phyloP scores from a whole-genome alignment of 2,329 filamentous ascomycete species.

The Xylariaceae sp. region DNA sequence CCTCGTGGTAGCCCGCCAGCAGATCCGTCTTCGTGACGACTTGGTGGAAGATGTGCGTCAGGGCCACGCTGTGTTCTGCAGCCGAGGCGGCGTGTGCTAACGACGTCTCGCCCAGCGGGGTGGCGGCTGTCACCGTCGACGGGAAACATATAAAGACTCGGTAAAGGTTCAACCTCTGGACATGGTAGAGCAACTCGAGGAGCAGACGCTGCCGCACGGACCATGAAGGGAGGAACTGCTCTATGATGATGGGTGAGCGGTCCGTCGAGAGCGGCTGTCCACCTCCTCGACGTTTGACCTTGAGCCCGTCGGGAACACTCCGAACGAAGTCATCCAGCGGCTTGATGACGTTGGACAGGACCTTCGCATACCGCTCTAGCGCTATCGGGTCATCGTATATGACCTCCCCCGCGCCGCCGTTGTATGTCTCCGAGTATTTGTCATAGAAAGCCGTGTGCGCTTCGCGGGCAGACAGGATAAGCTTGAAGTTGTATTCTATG shows the following conservation, averaged over 20 bases:
- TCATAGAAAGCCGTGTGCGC: conserved; percentile 34
- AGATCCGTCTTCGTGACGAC: conserved; percentile 29
- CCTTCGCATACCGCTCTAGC: conserved; percentile 21
- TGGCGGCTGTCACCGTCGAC: conserved; percentile 6
- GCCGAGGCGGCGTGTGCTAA: conserved; percentile 22
- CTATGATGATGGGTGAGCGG: conserved; percentile 27
- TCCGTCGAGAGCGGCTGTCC: conserved; percentile 33
- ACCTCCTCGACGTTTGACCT: conserved; percentile 27
- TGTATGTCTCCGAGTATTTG: conserved; percentile 27
- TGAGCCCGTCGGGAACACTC: conserved; percentile 33
- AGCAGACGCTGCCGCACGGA: conserved; percentile 38
- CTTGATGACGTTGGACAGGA: conserved; percentile 17
- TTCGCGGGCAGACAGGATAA: conserved; percentile 29
- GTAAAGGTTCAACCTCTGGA: conserved; percentile 33
- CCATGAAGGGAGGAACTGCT: conserved; percentile 35
- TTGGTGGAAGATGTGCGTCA: conserved; percentile 36
- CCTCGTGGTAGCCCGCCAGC: conserved; percentile 34
- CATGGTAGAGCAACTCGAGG: conserved; percentile 38
- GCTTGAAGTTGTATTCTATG: conserved; percentile 29
- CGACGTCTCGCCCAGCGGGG: conserved; percentile 10
- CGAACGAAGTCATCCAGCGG: conserved; percentile 32
- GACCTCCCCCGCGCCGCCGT: conserved; percentile 16
- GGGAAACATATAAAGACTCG: conserved; percentile 37
- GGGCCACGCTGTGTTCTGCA: conserved; percentile 31
- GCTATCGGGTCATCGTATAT: conserved; percentile 26